These are phyloP conservation scores for Apiosordaria backusii DNA, from an alignment of 495 filamentous ascomycete genomes.

Conservation along the genomic window DNA sequence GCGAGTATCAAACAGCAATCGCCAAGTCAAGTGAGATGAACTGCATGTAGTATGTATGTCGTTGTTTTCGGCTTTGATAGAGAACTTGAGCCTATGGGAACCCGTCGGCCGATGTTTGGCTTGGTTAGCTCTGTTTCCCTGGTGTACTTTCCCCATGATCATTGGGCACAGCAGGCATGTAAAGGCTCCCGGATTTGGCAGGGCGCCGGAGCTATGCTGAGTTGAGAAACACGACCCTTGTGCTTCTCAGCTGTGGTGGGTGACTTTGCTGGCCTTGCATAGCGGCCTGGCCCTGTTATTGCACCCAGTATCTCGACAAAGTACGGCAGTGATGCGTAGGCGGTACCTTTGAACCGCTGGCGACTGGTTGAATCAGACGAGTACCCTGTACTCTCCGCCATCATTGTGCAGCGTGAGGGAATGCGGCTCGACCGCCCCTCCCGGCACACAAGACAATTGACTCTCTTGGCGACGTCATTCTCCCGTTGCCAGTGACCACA, in stretches of 20 bases:
- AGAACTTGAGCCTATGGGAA: constrained; percentile 2
- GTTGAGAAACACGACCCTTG: not conserved
- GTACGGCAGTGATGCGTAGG: not conserved
- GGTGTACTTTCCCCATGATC: not conserved
- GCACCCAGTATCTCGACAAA: not conserved
- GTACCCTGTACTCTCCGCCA: not conserved
- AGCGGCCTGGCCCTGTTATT: constrained; percentile 29
- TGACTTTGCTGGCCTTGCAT: constrained; percentile 43
- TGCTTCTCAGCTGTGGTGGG: constrained; percentile 19
- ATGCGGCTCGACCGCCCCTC: constrained; percentile 1
- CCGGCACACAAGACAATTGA: constrained; percentile 12
- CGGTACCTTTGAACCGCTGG: not conserved
- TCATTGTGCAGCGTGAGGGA: constrained; percentile 12
- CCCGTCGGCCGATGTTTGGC: not conserved
- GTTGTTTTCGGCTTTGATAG: constrained; percentile 20
- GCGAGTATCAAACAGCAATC: constrained; percentile 22
- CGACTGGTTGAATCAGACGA: not conserved
- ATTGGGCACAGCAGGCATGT: not conserved
- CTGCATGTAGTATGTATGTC: constrained; percentile 30
- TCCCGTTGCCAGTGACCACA: not conserved
- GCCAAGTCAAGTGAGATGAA: constrained; percentile 43
- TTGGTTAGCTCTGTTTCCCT: not conserved
- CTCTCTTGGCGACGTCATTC: constrained; percentile 16
- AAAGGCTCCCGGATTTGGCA: constrained; percentile 7
- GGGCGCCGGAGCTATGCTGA: constrained; percentile 5